Evolutionary conservation across 257 asterid species (phyloP), one percentile per base, ranked within the genome.

Genomic region (Thymus quinquecostatus): DNA sequence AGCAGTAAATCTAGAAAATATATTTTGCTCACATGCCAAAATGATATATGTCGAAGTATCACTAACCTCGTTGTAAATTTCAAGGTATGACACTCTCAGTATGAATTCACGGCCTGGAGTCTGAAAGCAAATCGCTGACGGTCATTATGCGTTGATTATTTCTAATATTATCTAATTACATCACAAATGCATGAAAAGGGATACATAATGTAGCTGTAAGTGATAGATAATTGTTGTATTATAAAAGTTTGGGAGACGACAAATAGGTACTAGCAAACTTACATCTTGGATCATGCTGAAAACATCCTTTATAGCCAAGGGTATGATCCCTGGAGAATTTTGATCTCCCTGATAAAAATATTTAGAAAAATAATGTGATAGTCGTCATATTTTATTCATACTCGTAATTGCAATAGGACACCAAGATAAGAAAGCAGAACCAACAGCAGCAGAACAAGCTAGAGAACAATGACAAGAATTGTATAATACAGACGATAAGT

Each of bases 211-310:
- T 21, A 21, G 21, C 21, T 21, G 21, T 21, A 21, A 21, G 21
- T 21, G 21, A 21, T 11, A 43, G 12, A 30, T 12, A 36, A 45
- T 10, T n/a, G 62, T 40, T 29, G 3, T 10, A 55, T 60, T 7
- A 53, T 11, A 64, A 21, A 40, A 60, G 41, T n/a, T 12, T 13
- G 1, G 13, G 36, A 29, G 75, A 32, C 34, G 43, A 57, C 66
- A 10, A 68, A 50, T 48, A 72, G 75, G 62, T 34, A 43, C 29
- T 21, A 49, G 60, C 34, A 73, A 64, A 74, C 97, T 83, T 85
- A 93, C 97, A 80, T 93, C 98, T 82, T 91, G 98, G 73, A 93
- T 93, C 60, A 87, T 93, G 86, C 97, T 89, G 88, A 93, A 93
- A 72, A 76, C 82, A 72, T 90, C 95, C 86, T 83, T 88, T 88